Base-by-base conservation (phyloP, 192 early-diverging fungal genomes). In the Backusella liffmaniae region DNA sequence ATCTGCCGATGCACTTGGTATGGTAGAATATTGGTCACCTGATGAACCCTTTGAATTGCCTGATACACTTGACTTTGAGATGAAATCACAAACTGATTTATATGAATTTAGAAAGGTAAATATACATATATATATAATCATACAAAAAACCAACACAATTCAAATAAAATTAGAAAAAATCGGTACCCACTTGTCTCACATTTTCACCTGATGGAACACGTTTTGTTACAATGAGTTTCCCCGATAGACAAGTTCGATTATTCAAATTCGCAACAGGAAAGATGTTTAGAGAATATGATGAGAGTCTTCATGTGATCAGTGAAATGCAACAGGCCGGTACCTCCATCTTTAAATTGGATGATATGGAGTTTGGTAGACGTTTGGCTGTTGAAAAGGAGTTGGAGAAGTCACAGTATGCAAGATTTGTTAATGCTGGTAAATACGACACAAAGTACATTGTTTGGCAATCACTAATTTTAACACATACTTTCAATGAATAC, bases 351-450 rank as follows among this genome's bases (percentile, higher is more conserved):
- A 90, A 90, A 77, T 77, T 98, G 46, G 98, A 99, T 82, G 95
- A 95, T 73, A 99, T 99, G 97, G 98, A 99, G 79, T 98, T 99
- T 88, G 97, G 98, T 16, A 86, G 96, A 72, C 85, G 98, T 39
- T 72, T 98, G 56, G 96, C 96, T 1, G 85, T 93, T 10, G 98
- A 99, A 65, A 88, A 90, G 59, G 95, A 98, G 79, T 80, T 98
- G 44, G 88, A 92, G 59, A 95, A 94, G 67, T 87, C 93, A 0
- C 81, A 89, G 1, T 91, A 95, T 73, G 86, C 87, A 29, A 80
- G 69, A 8, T 81, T 83, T 35, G 85, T 86, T 44, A 97, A 95
- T 84, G 93, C 92, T 16, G 84, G 91, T 92, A 76, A 32, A 32
- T 32, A 32, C 3, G 32, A 32, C 30, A 2, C 30, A 30, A 26